A percentile compares a stretch with the other conserved stretches of the same genome.
phyloP scores from a whole-genome alignment of 345 rosid genomes.

The Hypericum androsaemum region DNA sequence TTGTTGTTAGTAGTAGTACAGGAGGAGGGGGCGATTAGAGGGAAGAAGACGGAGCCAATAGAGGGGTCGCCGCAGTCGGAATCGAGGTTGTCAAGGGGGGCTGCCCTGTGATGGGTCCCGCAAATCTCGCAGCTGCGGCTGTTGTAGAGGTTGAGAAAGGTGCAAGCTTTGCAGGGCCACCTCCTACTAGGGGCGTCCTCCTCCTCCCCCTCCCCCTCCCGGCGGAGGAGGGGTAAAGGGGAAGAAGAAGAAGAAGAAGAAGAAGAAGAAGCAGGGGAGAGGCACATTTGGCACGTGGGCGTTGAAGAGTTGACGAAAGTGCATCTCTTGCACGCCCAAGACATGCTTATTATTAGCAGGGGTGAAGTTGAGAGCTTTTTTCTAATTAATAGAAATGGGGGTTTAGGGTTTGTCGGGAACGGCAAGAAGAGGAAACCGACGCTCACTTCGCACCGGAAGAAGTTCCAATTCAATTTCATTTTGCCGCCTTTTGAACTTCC shows the following conservation, averaged over 20 bases:
- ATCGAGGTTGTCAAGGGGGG: conserved; percentile 36
- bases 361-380: neutral
- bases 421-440: neutral
- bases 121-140: conserved; percentile 61
- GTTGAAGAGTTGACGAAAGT: conserved; percentile 72
- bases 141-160: conserved; percentile 69
- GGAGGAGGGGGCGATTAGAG: conserved; percentile 33
- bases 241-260: conserved; percentile 8
- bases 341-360: conserved; percentile 2
- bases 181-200: conserved; percentile 25
- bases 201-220: neutral
- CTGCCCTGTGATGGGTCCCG: conserved; percentile 37
- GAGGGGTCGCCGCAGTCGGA: conserved; percentile 36
- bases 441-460: no score
- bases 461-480: no score
- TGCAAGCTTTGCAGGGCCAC: conserved; percentile 92
- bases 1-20: conserved; percentile 24
- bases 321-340: conserved; percentile 84
- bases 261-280: conserved; percentile 21
- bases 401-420: neutral
- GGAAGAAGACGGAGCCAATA: conserved; percentile 81
- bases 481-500: no score
- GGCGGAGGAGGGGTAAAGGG: conserved; percentile 17
- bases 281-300: conserved; percentile 57
- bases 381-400: neutral